phyloP scores from a whole-genome alignment of 192 early-diverging fungal genomes.

The Podila verticillata region DNA sequence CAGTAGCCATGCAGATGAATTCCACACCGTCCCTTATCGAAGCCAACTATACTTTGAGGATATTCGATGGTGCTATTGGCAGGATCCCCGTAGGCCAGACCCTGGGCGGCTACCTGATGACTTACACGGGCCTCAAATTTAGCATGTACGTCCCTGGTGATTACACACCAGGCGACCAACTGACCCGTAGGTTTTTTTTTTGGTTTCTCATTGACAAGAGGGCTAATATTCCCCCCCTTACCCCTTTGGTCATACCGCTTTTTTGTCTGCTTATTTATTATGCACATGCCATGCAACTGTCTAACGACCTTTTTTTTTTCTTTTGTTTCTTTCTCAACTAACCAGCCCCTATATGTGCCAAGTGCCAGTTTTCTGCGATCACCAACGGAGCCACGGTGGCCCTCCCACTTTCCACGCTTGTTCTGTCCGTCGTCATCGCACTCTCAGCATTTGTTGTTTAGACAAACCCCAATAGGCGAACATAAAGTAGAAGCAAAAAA shows the following conservation, averaged over 20 bases:
- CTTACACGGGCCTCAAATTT: constrained; percentile 24
- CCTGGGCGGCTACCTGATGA: constrained; percentile 25
- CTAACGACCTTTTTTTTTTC: not conserved
- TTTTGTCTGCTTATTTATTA: not conserved
- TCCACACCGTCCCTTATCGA: constrained; percentile 13
- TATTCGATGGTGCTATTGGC: constrained; percentile 20
- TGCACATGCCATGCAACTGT: not conserved
- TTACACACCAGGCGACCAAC: constrained; percentile 17
- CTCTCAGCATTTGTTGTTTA: no score
- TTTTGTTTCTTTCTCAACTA: not conserved
- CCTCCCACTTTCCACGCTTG: not conserved
- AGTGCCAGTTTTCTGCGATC: constrained; percentile 17
- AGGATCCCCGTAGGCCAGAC: not conserved
- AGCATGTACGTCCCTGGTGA: constrained; percentile 15
- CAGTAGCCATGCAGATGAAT: constrained; percentile 25
- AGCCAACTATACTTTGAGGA: constrained; percentile 18
- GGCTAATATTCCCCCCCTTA: no score
- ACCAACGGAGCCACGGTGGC: constrained; percentile 13
- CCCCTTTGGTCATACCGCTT: no score
- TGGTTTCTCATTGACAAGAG: no score
- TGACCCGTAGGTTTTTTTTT: constrained; percentile 18
- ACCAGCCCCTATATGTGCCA: constrained; percentile 31
- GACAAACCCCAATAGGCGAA: no score
- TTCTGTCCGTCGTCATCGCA: not conserved
- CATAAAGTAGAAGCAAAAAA: no score